Evolutionary conservation across 164 flowering plant species (phyloP), one percentile per base, ranked within the genome.

Genomic region (Magnolia sinica): DNA sequence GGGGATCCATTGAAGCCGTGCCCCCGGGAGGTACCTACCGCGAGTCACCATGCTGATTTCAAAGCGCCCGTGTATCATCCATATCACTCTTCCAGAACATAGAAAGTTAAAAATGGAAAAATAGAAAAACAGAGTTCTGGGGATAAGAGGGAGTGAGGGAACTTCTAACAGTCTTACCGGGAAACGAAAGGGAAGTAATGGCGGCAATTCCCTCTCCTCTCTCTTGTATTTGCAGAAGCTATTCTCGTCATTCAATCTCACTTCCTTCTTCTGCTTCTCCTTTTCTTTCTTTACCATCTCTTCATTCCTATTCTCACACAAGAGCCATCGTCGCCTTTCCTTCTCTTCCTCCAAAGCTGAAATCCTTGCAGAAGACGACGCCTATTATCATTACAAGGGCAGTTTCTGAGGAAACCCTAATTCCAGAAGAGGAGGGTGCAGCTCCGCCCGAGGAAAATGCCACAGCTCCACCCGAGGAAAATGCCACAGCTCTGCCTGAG

Each of bases 121-220:
- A 37, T 37, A 37, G 7, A 37, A 37, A 37, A 37, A 37, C 45
- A 4, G 4, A 37, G 45, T 37, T 37, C 45, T 37, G 45, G 45
- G 7, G 45, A 37, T 29, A 29, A 37, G 45, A 37, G 49, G 49
- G 5, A 37, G 71, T 11, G 16, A 68, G 29, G 71, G n/a, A 68
- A 37, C 37, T 24, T 29, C 23, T 37, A 24, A 37, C 71, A 24
- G 3, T 45, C 22, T 52, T 70, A 9, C 45, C 45, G 45, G 45
- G 7, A 37, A 37, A 37, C 6, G 45, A 37, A 9, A 37, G 22
- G 51, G 5, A 66, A 1, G 7, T 13, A 78, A 87, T 88, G 92
- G 91, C 90, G 13, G 78, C 86, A 16, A 68, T 89, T 4, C 73
- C 78, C 64, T 64, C 88, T 50, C 27, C 87, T 61, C 69, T 80